Base-by-base conservation (phyloP, 805 yeast genomes). In the Lipomyces starkeyi region DNA sequence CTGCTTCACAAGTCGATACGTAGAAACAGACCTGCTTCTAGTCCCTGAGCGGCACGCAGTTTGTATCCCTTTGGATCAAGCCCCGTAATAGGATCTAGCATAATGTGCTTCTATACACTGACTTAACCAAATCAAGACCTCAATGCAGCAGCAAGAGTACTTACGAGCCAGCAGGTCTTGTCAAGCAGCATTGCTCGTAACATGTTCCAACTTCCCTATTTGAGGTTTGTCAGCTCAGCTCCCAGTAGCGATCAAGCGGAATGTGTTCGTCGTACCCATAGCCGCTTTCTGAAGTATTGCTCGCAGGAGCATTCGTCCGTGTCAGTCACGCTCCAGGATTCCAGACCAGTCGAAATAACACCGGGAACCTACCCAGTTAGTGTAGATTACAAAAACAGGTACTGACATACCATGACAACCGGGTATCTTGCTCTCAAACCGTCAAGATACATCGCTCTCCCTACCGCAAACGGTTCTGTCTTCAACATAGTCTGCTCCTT, bases 261-360 rank as follows among this genome's bases (percentile, higher is more conserved):
- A 55, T 11, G 22, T 17, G 40, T 13, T 22, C 29, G 14, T 22
- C 32, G 32, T 57, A 67, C 70, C 99, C 99, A 95, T 65, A 95
- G 78, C 72, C 98, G 83, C 76, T 93, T 93, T 62, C 99, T 83
- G 80, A 94, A 95, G 78, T 94, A 96, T 9, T 88, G 84, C 67
- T 88, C 86, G 52, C 92, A 85, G 3, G 97, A 95, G 77, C 99
- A 95, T 29, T 88, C 95, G 2, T 82, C 85, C 4, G 89, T 84
- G 11, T 93, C 93, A 43, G 82, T 84, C 2, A 91, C 81, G 0
- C 97, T 89, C 99, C 99, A 95, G 60, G 93, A 88, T 78, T 95
- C 99, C 49, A 95, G 83, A 3, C 98, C 98, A 0, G 98, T 93
- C 37, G 97, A 91, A 64, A 91, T 91, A 14, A 94, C 98, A 2